Conservation (phyloP, 2,329 filamentous ascomycete genomes). For the Pseudogymnoascus sp. region DNA sequence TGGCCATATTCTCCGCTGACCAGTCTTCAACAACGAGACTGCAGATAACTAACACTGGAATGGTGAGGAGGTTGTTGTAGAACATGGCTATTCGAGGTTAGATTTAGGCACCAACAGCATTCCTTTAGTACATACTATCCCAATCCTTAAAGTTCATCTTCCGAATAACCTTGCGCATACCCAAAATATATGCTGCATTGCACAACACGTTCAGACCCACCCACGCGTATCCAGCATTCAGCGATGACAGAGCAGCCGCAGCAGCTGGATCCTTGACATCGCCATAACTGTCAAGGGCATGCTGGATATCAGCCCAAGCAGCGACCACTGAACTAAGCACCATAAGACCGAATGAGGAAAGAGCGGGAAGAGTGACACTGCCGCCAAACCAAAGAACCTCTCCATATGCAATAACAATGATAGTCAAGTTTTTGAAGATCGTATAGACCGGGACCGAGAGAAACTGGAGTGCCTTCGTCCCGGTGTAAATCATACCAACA, state of each 20-base stretch:
- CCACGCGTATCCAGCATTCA: conserved; percentile 90
- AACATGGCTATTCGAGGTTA: conserved; percentile 66
- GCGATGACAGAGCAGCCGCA: conserved; percentile 67
- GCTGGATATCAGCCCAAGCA: conserved; percentile 88
- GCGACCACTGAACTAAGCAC: conserved; percentile 84
- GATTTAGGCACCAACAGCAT: not conserved
- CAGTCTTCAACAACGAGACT: conserved; percentile 81
- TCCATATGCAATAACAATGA: conserved; percentile 91
- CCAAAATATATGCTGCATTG: conserved; percentile 74
- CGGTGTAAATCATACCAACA: conserved; percentile 95
- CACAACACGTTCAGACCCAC: conserved; percentile 92
- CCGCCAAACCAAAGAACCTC: conserved; percentile 95
- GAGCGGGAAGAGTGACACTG: conserved; percentile 70
- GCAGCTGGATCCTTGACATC: conserved; percentile 42
- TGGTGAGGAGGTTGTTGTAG: conserved; percentile 94
- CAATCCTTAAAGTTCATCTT: conserved; percentile 98
- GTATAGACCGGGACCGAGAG: conserved; percentile 95
- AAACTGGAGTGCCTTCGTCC: conserved; percentile 85
- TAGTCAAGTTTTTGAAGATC: conserved; percentile 97
- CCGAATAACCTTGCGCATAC: conserved; percentile 96
- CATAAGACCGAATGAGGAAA: conserved; percentile 89
- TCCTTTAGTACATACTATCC: conserved; percentile 63
- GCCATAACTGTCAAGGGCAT: conserved; percentile 51
- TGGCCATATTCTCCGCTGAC: conserved; percentile 70
- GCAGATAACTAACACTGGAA: conserved; percentile 73